phyloP scores from a whole-genome alignment of 257 asterid species.

The Fraxinus excelsior region DNA sequence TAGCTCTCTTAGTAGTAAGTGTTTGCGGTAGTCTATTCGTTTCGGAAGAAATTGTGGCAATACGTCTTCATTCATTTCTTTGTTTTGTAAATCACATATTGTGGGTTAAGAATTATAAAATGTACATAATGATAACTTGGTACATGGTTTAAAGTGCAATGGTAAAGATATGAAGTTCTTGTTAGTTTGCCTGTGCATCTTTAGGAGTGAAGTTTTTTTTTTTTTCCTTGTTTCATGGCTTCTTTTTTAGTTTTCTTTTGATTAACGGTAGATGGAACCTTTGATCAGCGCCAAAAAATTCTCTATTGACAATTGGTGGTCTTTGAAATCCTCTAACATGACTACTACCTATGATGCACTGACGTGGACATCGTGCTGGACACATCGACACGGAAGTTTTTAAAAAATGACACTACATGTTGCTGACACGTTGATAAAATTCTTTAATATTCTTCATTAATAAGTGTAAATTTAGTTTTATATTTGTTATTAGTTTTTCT shows the following conservation, averaged over 20 bases:
- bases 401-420: no score
- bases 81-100: background rate
- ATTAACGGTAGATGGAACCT: background rate
- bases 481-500: no score
- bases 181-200: background rate
- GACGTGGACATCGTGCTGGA: no score
- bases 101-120: background rate
- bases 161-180: background rate
- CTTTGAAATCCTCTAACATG: constrained; percentile 1
- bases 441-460: no score
- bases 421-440: no score
- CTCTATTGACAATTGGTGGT: constrained; percentile 5
- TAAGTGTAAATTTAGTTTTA: no score
- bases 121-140: background rate
- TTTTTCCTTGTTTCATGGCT: background rate
- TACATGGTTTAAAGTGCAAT: background rate
- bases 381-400: no score
- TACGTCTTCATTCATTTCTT: background rate
- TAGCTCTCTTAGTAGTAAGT: constrained; percentile 78
- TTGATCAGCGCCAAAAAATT: background rate
- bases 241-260: background rate
- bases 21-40: constrained; percentile 7
- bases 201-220: background rate
- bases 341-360: background rate
- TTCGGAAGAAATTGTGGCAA: background rate